phyloP scores from a whole-genome alignment of 2,329 filamentous ascomycete species.

The Cladorrhinum sp. region DNA sequence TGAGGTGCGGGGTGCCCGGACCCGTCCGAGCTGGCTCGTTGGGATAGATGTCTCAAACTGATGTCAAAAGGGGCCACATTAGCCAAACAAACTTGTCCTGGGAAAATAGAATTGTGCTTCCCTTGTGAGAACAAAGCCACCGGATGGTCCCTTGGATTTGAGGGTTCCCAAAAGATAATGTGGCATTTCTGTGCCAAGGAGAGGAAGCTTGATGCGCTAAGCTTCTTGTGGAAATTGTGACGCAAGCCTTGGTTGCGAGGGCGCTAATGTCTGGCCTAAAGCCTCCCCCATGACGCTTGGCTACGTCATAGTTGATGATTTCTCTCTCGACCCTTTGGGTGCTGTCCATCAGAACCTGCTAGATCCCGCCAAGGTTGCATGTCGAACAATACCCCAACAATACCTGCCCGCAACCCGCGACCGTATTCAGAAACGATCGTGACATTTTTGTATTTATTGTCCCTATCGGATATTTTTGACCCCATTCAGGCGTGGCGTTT shows the following conservation, averaged over 20 bases:
- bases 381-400: too few relatives aligned
- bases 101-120: neutral
- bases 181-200: neutral
- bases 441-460: constrained; percentile 1
- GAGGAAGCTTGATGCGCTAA: neutral
- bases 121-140: neutral
- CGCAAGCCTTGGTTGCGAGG: neutral
- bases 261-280: constrained; percentile 6
- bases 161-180: neutral
- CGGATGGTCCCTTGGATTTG: neutral
- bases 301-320: constrained; percentile 5
- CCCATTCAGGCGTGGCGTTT: neutral
- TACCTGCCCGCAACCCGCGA: neutral
- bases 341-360: constrained; percentile 6
- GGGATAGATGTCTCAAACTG: neutral
- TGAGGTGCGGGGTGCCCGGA: too few relatives aligned
- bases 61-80: neutral
- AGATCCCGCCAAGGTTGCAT: neutral
- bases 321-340: neutral
- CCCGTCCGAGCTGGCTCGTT: neutral
- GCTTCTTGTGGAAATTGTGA: neutral
- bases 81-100: neutral
- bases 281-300: constrained; percentile 1
- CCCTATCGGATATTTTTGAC: neutral
- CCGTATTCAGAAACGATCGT: neutral